Percentiles rank a stretch among this genome's conserved stretches.
phyloP scores from a whole-genome alignment of 202 grass and related monocot genomes.

The Thinopyrum obtusiflorum region DNA sequence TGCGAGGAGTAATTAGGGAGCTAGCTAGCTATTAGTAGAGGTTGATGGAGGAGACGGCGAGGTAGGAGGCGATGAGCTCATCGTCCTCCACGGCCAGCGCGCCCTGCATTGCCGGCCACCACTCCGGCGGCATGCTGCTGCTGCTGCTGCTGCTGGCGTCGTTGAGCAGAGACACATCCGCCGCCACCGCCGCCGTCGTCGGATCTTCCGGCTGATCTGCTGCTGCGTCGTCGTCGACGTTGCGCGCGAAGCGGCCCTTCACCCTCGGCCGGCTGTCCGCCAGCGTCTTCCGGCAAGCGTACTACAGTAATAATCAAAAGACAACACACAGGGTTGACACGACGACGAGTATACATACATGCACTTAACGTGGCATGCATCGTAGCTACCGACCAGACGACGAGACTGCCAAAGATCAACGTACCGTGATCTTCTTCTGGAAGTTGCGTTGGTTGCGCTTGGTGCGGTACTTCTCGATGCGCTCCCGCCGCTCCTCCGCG shows the following conservation, averaged over 20 bases:
- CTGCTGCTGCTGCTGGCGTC: neutral
- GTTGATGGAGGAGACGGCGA: slow-evolving; percentile 49
- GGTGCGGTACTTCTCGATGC: slow-evolving; percentile 82
- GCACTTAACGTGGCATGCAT: neutral
- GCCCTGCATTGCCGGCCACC: slow-evolving; percentile 33
- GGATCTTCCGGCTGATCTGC: neutral
- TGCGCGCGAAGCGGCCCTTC: slow-evolving; percentile 66
- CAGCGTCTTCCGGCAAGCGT: slow-evolving; percentile 75
- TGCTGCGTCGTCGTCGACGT: slow-evolving; percentile 3
- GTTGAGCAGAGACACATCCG: neutral
- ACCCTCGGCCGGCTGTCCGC: slow-evolving; percentile 67
- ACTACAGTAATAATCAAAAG: slow-evolving; percentile 26
- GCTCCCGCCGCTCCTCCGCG: slow-evolving; percentile 83
- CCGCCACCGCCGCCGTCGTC: too few species aligned
- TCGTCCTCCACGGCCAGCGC: slow-evolving; percentile 27
- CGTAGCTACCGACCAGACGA: neutral
- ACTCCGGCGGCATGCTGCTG: slow-evolving; percentile 24
- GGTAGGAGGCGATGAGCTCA: slow-evolving; percentile 33
- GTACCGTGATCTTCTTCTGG: slow-evolving; percentile 87
- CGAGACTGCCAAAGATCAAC: neutral
- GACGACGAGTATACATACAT: neutral
- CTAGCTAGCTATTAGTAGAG: slow-evolving; percentile 5
- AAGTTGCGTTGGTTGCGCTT: slow-evolving; percentile 94
- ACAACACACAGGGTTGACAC: neutral
- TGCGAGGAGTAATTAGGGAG: neutral